Evolutionary conservation across 805 yeast genomes (phyloP).

Genomic region (Saturnispora besseyi): DNA sequence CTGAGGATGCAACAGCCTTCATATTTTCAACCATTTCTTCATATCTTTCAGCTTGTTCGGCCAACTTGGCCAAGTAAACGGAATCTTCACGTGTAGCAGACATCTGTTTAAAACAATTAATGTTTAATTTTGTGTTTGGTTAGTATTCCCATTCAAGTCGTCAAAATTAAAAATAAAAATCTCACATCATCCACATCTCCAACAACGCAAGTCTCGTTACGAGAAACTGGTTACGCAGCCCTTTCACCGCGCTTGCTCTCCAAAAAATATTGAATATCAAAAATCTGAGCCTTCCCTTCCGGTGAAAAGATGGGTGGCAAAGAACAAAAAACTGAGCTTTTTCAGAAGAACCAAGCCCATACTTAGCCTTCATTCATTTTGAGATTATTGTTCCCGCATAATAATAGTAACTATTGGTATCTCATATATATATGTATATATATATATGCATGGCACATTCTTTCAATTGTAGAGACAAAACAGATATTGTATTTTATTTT

Average conservation of each 20-base stretch:
- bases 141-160: constrained; percentile 1
- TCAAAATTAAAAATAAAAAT: neutral
- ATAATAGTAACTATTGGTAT: too few relatives aligned
- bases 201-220: neutral
- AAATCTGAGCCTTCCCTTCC: neutral
- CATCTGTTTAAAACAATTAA: constrained; percentile 31
- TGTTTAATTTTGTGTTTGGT: neutral
- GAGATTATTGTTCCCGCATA: too few relatives aligned
- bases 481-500: too few relatives aligned
- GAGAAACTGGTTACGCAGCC: constrained; percentile 7
- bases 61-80: constrained; percentile 94
- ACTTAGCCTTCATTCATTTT: too few relatives aligned
- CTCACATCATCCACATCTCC: neutral
- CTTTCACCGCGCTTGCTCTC: neutral
- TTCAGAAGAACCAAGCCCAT: too few relatives aligned
- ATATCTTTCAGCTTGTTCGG: constrained; percentile 99
- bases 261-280: neutral
- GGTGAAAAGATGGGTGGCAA: too few relatives aligned
- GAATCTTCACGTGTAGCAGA: constrained; percentile 93
- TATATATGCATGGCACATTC: too few relatives aligned
- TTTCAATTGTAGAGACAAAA: too few relatives aligned
- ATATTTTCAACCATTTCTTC: constrained; percentile 99
- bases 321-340: neutral
- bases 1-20: constrained; percentile 95
- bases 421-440: too few relatives aligned